Base-by-base conservation (phyloP, 116 monocot genomes). In the Cymodocea nodosa region DNA sequence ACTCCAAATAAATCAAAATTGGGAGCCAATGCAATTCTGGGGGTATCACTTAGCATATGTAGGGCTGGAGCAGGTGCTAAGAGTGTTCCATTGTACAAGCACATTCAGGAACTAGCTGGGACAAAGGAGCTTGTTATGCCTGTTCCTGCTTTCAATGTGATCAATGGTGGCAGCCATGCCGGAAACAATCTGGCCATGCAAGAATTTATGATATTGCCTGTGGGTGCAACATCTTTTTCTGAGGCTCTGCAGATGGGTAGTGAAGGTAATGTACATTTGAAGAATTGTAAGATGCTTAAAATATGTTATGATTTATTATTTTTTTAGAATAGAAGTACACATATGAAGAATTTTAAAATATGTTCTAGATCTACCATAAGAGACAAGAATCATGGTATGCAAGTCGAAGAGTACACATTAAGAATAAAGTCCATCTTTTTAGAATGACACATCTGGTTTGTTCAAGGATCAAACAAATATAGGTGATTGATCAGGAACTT, bases 101-200 rank as follows among this genome's bases (percentile, higher is more conserved):
- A 94, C 74, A 94, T 94, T 48, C 94, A 94, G 60, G 89, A 94
- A 77, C 44, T 94, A 64, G 68, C 94, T 67, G 86, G 84, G 74
- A 87, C 77, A 13, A 89, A 83, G 62, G 85, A 86, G 55, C 89
- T 94, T 63, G 87, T 94, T 58, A 94, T 94, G 89, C 94, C 94
- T 15, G 94, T 94, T 52, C 94, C 94, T 60, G 94, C 94, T 70
- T 93, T 93, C 70, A 93, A 93, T 76, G 93, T 93, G 53, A 93
- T 93, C 71, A 93, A 93, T 73, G 93, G 93, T 30, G 93, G 93
- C 15, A 93, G 89, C 59, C 93, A 93, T 84, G 93, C 93, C 50
- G 93, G 93, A 57, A 93, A 93, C 56, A 93, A 83, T 82, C 73
- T 93, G 35, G 93, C 93, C 60, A 93, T 93, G 93, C 93, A 93